Evolutionary conservation across 805 yeast species (phyloP), one percentile per base, ranked within the genome.

Genomic region (Myxozyma melibiosi): DNA sequence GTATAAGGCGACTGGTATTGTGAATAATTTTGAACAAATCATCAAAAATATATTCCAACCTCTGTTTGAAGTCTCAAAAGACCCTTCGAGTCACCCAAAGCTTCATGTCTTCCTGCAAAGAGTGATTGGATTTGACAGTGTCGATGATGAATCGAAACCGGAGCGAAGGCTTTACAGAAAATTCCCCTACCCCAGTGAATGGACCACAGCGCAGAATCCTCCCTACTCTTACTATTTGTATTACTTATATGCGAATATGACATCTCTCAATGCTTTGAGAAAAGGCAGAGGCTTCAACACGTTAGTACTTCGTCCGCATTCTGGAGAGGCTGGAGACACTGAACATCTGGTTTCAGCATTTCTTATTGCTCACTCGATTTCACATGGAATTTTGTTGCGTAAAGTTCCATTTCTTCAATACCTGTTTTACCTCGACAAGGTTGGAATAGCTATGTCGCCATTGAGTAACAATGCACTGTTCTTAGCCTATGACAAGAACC

Each of bases 261-360:
- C 96, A 1, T 82, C 96, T 7, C 79, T 94, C 71, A 94, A 94
- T 69, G 84, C 85, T 62, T 86, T 92, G 83, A 82, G 99, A 73
- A 74, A 78, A 33, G 78, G 76, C 56, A 80, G 91, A 56, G 86
- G 88, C 0, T 87, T 83, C 73, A 91, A 88, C 71, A 91, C 97
- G 0, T 85, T 94, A 73, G 95, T 90, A n/a, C 76, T 94, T 66
- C 82, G 99, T 67, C 99, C 99, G 2, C 99, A 94, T 72, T 89
- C 96, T 66, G 99, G 99, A 62, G 99, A 94, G 73, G 99, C 99
- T n/a, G 99, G 99, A 58, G 99, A 94, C 69, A 97, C 98, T 1
- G 98, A 94, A 68, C 99, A 94, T 76, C 78, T 95, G 68, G 88
- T 91, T 43, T 81, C 91, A 49, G 91, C 99, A 1, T 94, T 87